Percentiles rank a stretch among this genome's conserved stretches.
These are phyloP conservation scores for Epichloe gansuensis DNA, from an alignment of 2,329 filamentous ascomycete genomes.

Conservation along the genomic window DNA sequence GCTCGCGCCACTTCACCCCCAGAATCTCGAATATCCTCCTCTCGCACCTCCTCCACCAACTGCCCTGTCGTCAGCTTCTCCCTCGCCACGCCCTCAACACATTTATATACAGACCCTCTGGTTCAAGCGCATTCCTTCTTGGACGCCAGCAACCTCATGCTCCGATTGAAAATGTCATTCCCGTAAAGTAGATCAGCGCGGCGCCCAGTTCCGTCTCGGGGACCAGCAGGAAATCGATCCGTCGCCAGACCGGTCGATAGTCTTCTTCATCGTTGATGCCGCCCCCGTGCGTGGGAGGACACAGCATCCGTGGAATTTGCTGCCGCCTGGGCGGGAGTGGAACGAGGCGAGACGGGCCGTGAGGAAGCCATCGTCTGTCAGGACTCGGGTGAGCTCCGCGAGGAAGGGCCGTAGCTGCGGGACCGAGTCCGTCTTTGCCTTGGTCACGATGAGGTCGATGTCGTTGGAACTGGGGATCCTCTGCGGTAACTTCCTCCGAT, in stretches of 20 bases:
- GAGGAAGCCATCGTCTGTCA: constrained; percentile 54
- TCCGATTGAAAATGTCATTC: constrained; percentile 89
- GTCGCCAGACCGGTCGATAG: constrained; percentile 51
- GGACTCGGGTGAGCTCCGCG: constrained; percentile 45
- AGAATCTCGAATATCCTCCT: constrained; percentile 69
- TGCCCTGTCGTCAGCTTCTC: constrained; percentile 53
- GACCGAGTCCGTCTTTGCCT: constrained; percentile 39
- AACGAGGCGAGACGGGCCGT: constrained; percentile 54
- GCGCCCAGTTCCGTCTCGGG: constrained; percentile 70
- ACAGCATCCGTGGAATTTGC: constrained; percentile 84
- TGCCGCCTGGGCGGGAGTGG: constrained; percentile 37
- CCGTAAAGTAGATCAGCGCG: constrained; percentile 88
- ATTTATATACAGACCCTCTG: constrained; percentile 59
- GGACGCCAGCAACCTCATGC: constrained; percentile 65
- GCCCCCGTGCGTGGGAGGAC: constrained; percentile 40
- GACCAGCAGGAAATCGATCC: constrained; percentile 77
- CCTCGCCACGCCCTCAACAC: constrained; percentile 15
- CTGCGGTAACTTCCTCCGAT: constrained; percentile 79
- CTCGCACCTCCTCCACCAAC: constrained; percentile 62
- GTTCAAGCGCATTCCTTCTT: constrained; percentile 76
- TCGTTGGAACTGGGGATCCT: constrained; percentile 65
- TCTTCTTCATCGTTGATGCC: constrained; percentile 9
- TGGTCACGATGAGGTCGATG: constrained; percentile 76
- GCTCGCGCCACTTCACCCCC: constrained; percentile 74
- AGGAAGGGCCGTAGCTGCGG: constrained; percentile 51